Percentiles rank a stretch among this genome's conserved stretches.
Conservation (phyloP, 441 rosid species). For the Adansonia gregorii region DNA sequence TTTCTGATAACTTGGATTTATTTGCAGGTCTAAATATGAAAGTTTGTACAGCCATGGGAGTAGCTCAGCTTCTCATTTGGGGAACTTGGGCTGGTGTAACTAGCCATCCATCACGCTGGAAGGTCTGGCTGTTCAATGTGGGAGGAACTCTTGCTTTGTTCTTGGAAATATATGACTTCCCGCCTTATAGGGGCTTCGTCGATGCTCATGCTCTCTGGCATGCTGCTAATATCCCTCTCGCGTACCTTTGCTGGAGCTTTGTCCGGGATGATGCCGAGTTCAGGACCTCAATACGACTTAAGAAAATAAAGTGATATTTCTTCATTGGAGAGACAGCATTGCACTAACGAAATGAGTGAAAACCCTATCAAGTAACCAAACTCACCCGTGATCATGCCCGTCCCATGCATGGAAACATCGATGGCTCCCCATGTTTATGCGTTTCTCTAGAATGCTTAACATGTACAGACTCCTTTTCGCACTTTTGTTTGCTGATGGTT, state of each 20-base stretch:
- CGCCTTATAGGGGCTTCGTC: constrained; percentile 52
- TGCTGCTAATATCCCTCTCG: constrained; percentile 53
- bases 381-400: neutral
- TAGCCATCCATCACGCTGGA: constrained; percentile 58
- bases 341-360: neutral
- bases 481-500: constrained; percentile 22
- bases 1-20: neutral
- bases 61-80: constrained; percentile 57
- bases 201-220: constrained; percentile 70
- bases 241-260: constrained; percentile 75
- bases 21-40: constrained; percentile 63
- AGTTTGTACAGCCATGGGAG: constrained; percentile 55
- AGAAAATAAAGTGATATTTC: constrained; percentile 55
- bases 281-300: constrained; percentile 53
- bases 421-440: constrained; percentile 17
- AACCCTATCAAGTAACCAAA: constrained; percentile 7
- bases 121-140: constrained; percentile 54
- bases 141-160: constrained; percentile 45
- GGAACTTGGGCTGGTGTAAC: constrained; percentile 60
- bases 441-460: constrained; percentile 30
- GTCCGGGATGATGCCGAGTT: constrained; percentile 62
- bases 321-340: neutral
- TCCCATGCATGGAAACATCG: constrained; percentile 11
- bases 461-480: constrained; percentile 17
- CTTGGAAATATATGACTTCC: constrained; percentile 54